Evolutionary conservation across 192 early-diverging fungal species (phyloP).

Genomic region (Coemansia reversa): DNA sequence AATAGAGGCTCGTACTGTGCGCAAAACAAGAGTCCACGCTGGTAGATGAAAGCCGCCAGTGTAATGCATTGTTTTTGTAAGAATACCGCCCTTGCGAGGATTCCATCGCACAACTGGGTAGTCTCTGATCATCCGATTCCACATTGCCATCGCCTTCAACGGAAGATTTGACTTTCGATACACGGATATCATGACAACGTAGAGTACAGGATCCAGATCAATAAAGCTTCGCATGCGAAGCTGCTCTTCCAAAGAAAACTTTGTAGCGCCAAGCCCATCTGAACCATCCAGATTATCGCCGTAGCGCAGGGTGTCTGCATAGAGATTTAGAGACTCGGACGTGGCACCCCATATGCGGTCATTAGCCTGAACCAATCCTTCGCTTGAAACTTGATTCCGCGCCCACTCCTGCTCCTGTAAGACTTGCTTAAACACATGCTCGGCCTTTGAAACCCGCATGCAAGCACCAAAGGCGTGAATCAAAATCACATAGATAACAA

Average conservation of each 20-base stretch:
- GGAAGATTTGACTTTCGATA: slow-evolving; percentile 24
- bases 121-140: slow-evolving; percentile 44
- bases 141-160: slow-evolving; percentile 44
- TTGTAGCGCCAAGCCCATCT: slow-evolving; percentile 3
- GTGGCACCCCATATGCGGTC: slow-evolving; percentile 2
- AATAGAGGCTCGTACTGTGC: slow-evolving; percentile 28
- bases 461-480: slow-evolving; percentile 39
- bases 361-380: neutral
- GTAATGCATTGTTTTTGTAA: slow-evolving; percentile 34
- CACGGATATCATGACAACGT: slow-evolving; percentile 50
- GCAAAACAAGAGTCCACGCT: slow-evolving; percentile 39
- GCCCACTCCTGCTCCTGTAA: slow-evolving; percentile 35
- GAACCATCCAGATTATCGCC: slow-evolving; percentile 3
- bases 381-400: slow-evolving; percentile 4
- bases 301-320: slow-evolving; percentile 22
- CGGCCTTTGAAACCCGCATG: slow-evolving; percentile 17
- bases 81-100: slow-evolving; percentile 34
- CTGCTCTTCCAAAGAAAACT: slow-evolving; percentile 6
- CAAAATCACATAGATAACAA: slow-evolving; percentile 49
- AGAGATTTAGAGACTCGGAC: slow-evolving; percentile 26
- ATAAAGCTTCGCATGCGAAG: slow-evolving; percentile 38
- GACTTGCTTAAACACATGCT: slow-evolving; percentile 42
- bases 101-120: slow-evolving; percentile 50
- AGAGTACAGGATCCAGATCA: slow-evolving; percentile 48
- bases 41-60: slow-evolving; percentile 40